Base-by-base conservation (phyloP, 2,329 filamentous ascomycete genomes). In the Neopestalotiopsis sp. region DNA sequence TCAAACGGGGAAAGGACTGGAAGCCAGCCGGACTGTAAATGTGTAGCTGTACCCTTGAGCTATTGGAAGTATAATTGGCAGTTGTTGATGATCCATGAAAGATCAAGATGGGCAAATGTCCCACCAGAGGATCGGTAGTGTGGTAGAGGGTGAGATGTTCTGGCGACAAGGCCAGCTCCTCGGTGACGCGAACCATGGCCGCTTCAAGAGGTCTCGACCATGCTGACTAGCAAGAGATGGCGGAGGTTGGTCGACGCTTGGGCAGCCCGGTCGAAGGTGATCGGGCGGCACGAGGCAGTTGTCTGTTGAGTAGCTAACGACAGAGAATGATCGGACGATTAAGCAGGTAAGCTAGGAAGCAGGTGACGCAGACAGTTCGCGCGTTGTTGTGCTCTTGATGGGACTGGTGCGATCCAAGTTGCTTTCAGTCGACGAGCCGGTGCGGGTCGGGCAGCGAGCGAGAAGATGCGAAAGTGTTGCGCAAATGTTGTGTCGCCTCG, bases 41-140 rank as follows among this genome's bases (percentile, higher is more conserved):
- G 81, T 98, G 96, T 72, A 96, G 89, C 84, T 98, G 95, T 74
- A 98, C 95, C 80, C 96, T 92, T 71, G 95, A 98, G 82, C 92
- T 95, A 82, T 94, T 97, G 76, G 91, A 90, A 63, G 90, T 94
- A 73, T 92, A 92, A 82, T 97, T 97, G 76, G 93, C 91, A 58
- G 94, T 97, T 38, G 95, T 94, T 61, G 95, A 95, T 17, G 94
- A 90, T 14, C 95, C 95, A 80, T 98, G 94, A 86, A 98, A 98
- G 80, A 98, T 88, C 74, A 98, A 87, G 74, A 98, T 86, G 65
- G 95, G 90, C 71, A 94, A 86, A 82, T 95, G 88, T 81, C 91
- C 91, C 68, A 97, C 91, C 73, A 95, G 85, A 70, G 94, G 90
- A 81, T 99, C 96, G 79, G 91, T 92, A 75, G 94, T 90, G 83